phyloP scores from a whole-genome alignment of 1,139 yeast genomes.

The Lizanozyma gosingica region DNA sequence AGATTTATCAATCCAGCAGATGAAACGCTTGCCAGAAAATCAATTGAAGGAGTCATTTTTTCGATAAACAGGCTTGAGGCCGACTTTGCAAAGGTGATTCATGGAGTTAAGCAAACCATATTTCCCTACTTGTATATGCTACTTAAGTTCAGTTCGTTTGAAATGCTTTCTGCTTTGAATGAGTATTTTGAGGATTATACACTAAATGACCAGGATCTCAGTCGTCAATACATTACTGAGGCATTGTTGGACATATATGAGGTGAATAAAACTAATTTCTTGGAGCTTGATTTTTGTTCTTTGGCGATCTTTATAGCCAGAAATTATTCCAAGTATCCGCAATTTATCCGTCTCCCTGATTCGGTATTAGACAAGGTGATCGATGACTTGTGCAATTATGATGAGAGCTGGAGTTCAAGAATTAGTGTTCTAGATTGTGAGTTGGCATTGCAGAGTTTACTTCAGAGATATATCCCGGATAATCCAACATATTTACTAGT shows the following conservation, averaged over 20 bases:
- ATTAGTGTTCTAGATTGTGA: constrained; percentile 52
- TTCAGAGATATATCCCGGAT: constrained; percentile 54
- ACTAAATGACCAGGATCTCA: constrained; percentile 48
- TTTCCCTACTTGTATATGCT: constrained; percentile 53
- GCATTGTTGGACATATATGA: constrained; percentile 48
- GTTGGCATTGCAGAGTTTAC: constrained; percentile 57
- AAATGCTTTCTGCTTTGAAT: constrained; percentile 56
- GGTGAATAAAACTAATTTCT: constrained; percentile 20
- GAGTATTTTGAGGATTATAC: constrained; percentile 72
- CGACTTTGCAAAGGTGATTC: constrained; percentile 13
- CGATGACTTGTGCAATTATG: constrained; percentile 40
- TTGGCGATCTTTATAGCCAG: constrained; percentile 65
- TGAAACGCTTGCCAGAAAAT: constrained; percentile 30
- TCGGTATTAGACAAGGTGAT: constrained; percentile 41
- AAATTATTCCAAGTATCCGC: constrained; percentile 72
- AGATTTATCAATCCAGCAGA: constrained; percentile 24
- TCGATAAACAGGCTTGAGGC: constrained; percentile 10
- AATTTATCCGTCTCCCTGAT: constrained; percentile 65
- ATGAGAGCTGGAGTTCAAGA: constrained; percentile 11
- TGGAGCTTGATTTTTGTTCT: constrained; percentile 26
- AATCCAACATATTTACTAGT: constrained; percentile 39
- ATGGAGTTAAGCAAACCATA: constrained; percentile 25
- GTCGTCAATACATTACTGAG: constrained; percentile 60
- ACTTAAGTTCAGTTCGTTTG: constrained; percentile 42
- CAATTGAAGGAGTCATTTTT: constrained; percentile 49